Conservation (phyloP, 2,329 filamentous ascomycete species). For the Chaetothyriales sp. region DNA sequence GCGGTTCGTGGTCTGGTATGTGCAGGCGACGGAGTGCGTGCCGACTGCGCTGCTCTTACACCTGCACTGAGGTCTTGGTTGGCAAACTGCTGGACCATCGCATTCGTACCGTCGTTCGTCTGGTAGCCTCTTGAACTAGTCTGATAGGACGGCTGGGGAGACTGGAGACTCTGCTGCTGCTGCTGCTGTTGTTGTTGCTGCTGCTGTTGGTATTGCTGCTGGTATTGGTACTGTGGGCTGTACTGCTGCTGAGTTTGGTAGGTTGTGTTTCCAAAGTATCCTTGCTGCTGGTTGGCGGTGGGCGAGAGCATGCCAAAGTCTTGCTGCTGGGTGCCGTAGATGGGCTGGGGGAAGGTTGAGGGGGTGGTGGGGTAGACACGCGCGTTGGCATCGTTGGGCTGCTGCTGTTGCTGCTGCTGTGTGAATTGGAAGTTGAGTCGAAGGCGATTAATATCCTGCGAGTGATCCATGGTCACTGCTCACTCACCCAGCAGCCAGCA, state of each 20-base stretch:
- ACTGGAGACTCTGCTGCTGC: constrained; percentile 41
- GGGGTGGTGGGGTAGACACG: constrained; percentile 73
- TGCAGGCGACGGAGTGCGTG: constrained; percentile 48
- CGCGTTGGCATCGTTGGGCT: constrained; percentile 48
- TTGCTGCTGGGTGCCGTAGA: constrained; percentile 48
- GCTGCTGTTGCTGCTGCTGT: constrained; percentile 49
- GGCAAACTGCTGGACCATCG: constrained; percentile 87
- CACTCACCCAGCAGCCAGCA: background rate
- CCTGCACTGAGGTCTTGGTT: constrained; percentile 79
- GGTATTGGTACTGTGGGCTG: constrained; percentile 42
- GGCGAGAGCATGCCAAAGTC: constrained; percentile 35
- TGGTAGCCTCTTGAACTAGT: constrained; percentile 23
- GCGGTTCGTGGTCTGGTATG: constrained; percentile 63
- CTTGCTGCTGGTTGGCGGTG: constrained; percentile 28
- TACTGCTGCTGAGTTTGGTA: constrained; percentile 36
- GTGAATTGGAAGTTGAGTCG: constrained; percentile 39
- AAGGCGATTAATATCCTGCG: constrained; percentile 38
- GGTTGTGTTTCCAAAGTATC: constrained; percentile 49
- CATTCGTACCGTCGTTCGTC: constrained; percentile 64
- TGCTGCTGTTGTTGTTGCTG: constrained; percentile 34
- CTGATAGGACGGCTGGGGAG: constrained; percentile 41
- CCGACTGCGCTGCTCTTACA: constrained; percentile 52
- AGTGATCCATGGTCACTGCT: constrained; percentile 29
- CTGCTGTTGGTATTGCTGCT: constrained; percentile 30
- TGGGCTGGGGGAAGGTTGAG: constrained; percentile 89